Evolutionary conservation across 1,284 basidiomycete genomes (phyloP), one percentile per base, ranked within the genome.

Genomic region (Fomitopsis schrenkii): DNA sequence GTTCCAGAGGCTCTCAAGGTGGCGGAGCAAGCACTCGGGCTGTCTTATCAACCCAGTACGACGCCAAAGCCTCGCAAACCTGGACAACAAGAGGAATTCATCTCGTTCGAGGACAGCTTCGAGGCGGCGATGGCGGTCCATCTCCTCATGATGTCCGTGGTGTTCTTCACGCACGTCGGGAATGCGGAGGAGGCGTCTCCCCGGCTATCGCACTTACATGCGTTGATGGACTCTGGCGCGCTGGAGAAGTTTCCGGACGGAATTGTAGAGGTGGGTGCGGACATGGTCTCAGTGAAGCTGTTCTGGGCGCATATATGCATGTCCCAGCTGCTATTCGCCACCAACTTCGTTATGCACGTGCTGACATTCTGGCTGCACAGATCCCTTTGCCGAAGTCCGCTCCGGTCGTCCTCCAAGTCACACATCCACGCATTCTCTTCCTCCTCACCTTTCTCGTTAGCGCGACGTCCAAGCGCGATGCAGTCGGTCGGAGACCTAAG

Each of bases 401-500:
- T 7, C 78, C 85, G 1, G 74, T 91, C 0, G 72, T 77, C 54
- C 67, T 91, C 2, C 83, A 83, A 56, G 79, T 80, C 2, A 90
- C 88, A 5, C 88, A 90, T 65, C 89, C 90, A 0, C 81, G 85
- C 2, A 72, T 87, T 5, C 68, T 91, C 0, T 86, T 84, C 62
- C 71, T 83, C 19, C 76, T 91, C 5, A 84, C 82, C 0, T 91
- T 87, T 71, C 80, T 91, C 7, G 75, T 90, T 30, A 87, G 84
- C 64, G 81, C 81, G 10, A 74, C 83, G 1, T 81, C 87, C 1
- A 90, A 90, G 67, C 83, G 87, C 14, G 89, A 92, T 67, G 81
- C 86, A 0, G 83, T 87, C 0, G 90, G 89, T 38, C 78, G 88
- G 19, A 87, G 83, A 61, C 90, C 90, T 3, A 88, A 87, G 72